Conservation (phyloP, 164 flowering plant genomes). For the Saururus chinensis region DNA sequence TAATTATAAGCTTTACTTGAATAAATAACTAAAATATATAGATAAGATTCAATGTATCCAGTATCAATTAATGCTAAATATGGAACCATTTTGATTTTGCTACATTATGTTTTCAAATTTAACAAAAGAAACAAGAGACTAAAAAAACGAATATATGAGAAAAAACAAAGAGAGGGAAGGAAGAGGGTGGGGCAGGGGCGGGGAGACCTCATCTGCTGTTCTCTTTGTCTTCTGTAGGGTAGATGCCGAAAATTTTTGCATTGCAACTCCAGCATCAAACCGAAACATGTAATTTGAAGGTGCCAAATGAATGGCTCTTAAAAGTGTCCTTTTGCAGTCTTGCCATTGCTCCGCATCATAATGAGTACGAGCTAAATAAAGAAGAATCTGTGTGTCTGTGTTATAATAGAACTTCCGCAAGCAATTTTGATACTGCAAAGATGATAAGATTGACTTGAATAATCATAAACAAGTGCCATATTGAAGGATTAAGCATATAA, state of each 20-base stretch:
- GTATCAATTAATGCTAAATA: background rate
- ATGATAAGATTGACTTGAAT: conserved; percentile 2
- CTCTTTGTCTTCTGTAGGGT: conserved; percentile 77
- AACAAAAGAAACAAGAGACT: background rate
- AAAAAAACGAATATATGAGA: background rate
- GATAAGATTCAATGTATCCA: background rate
- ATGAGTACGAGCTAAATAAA: conserved; percentile 87
- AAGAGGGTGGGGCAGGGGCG: background rate
- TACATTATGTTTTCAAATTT: background rate
- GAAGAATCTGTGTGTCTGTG: conserved; percentile 81
- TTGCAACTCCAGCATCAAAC: conserved; percentile 85
- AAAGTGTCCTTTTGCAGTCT: conserved; percentile 80
- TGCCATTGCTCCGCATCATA: conserved; percentile 99
- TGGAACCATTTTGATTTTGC: background rate
- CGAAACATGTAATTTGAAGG: conserved; percentile 90
- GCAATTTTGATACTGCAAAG: conserved; percentile 92
- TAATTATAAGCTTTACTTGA: background rate
- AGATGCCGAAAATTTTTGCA: conserved; percentile 93
- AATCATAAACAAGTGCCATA: conserved; percentile 2
- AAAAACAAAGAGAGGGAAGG: background rate
- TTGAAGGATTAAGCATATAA: background rate
- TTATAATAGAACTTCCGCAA: conserved; percentile 76
- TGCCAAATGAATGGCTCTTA: conserved; percentile 90
- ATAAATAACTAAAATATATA: background rate
- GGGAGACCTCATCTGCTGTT: conserved; percentile 80